Conservation (phyloP, 2,329 filamentous ascomycete genomes). For the Penicillium sp. region DNA sequence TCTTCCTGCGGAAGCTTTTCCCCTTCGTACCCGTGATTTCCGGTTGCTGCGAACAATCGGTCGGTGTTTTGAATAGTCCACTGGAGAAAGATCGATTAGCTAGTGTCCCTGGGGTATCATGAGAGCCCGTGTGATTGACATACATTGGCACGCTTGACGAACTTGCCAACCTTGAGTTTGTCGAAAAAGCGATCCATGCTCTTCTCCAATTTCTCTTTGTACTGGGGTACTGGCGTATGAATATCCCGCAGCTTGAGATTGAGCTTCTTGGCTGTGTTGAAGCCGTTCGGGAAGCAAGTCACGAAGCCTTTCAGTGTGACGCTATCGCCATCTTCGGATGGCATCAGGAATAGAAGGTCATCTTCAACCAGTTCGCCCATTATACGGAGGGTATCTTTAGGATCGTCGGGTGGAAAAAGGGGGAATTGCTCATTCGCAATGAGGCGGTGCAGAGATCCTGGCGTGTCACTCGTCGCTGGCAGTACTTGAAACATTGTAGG, state of each 20-base stretch:
- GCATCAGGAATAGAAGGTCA: slow-evolving; percentile 16
- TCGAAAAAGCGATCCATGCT: slow-evolving; percentile 37
- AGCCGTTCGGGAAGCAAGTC: slow-evolving; percentile 24
- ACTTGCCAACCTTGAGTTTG: slow-evolving; percentile 25
- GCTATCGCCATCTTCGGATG: slow-evolving; percentile 15
- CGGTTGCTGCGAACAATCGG: slow-evolving; percentile 15
- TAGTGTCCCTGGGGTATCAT: too few relatives aligned
- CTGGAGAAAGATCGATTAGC: neutral
- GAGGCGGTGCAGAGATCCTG: neutral
- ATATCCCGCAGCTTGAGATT: slow-evolving; percentile 21
- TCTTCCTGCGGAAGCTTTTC: slow-evolving; percentile 16
- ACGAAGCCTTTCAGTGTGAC: slow-evolving; percentile 18
- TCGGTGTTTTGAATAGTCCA: slow-evolving; percentile 15
- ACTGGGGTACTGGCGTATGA: slow-evolving; percentile 27
- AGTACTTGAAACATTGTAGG: slow-evolving; percentile 55
- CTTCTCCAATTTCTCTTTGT: slow-evolving; percentile 31
- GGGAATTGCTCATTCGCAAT: slow-evolving; percentile 8
- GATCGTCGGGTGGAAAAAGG: neutral
- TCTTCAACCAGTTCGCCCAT: slow-evolving; percentile 16
- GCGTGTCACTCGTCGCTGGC: too few relatives aligned
- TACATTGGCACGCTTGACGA: slow-evolving; percentile 24
- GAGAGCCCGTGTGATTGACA: neutral
- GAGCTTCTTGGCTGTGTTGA: slow-evolving; percentile 19
- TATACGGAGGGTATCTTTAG: slow-evolving; percentile 4
- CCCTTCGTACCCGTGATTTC: slow-evolving; percentile 23